Evolutionary conservation across 2,329 filamentous ascomycete genomes (phyloP), one percentile per base, ranked within the genome.

Genomic region (Dothideomycetes sp.): DNA sequence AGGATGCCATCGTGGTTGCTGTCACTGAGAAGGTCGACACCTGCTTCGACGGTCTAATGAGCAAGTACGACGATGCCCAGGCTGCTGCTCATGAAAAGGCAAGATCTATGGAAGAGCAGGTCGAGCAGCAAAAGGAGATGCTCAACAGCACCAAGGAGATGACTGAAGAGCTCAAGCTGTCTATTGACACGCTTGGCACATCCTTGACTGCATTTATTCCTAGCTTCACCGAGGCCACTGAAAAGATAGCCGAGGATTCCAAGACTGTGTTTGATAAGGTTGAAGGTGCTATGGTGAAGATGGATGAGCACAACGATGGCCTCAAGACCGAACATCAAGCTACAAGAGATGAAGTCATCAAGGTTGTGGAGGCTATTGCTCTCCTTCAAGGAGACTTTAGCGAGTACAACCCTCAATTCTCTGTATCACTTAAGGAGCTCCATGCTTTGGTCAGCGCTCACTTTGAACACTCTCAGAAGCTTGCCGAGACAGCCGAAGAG

Each of bases 61-160:
- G 73, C 50, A 95, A 93, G 59, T 93, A 94, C 54, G 88, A 95
- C 41, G 85, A 91, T 46, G 80, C 88, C 47, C 83, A 93, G 54
- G 65, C 73, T 15, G 68, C 77, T 6, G 73, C 85, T 20, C 83
- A 93, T 31, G 80, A 84, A 33, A 83, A 83, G 51, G 74, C 79
- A 34, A 78, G 80, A 49, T 73, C 80, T 23, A 76, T 78, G 40
- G 85, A 89, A 51, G 80, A 83, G 48, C 80, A 83, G 44, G 78
- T 84, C 22, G 64, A 74, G 23, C 75, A 82, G 48, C 79, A 87
- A 47, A 76, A 88, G 44, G 80, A 83, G 41, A 77, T 86, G 4
- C 68, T 93, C 6, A 70, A 78, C 12, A 76, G 72, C 46, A 89
- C 83, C 18, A 94, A 87, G 62, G 71, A 75, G 4, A 76, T 93